Percentiles rank a stretch among this genome's conserved stretches.
Evolutionary conservation across 2,329 filamentous ascomycete species (phyloP).

Genomic region (Apiospora arundinis): DNA sequence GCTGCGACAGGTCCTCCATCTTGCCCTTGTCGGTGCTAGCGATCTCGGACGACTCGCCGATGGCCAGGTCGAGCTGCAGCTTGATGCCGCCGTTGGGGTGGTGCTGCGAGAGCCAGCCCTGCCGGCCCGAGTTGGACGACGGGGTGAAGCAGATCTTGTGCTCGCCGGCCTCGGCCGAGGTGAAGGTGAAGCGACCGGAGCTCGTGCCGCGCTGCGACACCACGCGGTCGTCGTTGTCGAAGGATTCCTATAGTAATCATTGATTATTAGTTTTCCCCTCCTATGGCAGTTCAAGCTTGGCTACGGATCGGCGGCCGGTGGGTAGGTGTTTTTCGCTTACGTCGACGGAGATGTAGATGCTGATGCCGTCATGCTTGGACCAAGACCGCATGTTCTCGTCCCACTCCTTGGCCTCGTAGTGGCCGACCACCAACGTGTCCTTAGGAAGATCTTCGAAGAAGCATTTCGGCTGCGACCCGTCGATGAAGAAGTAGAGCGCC

Average conservation of each 20-base stretch:
- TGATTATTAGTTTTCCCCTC: background rate
- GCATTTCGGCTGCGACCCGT: constrained; percentile 85
- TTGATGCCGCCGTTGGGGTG: constrained; percentile 78
- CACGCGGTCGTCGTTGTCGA: constrained; percentile 97
- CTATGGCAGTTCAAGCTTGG: background rate
- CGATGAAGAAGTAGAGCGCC: constrained; percentile 95
- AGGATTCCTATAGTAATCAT: constrained; percentile 71
- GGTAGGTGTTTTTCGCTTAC: constrained; percentile 48
- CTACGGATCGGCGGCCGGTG: background rate
- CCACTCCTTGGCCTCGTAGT: constrained; percentile 87
- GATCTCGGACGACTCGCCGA: constrained; percentile 93
- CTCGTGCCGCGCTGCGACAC: constrained; percentile 81
- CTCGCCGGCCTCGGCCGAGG: constrained; percentile 90
- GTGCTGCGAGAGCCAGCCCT: constrained; percentile 73
- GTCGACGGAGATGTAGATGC: constrained; percentile 90
- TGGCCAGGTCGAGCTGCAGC: constrained; percentile 86
- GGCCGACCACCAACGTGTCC: constrained; percentile 93
- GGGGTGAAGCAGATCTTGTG: constrained; percentile 96
- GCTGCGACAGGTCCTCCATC: constrained; percentile 85
- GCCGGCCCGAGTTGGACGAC: constrained; percentile 71
- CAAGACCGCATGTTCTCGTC: constrained; percentile 73
- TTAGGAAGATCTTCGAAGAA: constrained; percentile 99
- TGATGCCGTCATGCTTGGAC: constrained; percentile 75
- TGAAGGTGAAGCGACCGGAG: constrained; percentile 92
- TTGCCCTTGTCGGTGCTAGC: constrained; percentile 94